phyloP scores from a whole-genome alignment of 441 rosid genomes.

The Brassica hybrid region DNA sequence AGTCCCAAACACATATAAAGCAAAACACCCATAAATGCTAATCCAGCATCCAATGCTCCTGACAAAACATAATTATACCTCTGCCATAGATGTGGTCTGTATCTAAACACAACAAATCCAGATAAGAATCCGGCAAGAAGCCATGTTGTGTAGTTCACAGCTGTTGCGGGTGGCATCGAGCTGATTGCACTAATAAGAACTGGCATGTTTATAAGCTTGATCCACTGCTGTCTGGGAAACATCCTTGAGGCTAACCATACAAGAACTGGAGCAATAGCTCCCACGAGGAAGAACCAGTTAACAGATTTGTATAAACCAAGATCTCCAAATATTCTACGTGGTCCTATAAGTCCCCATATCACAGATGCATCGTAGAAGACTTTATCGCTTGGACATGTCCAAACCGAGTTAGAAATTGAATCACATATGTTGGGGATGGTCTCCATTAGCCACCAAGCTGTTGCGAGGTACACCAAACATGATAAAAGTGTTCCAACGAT shows the following conservation, averaged over 20 bases:
- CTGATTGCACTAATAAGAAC: conserved; percentile 85
- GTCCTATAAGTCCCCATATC: conserved; percentile 93
- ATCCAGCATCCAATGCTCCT: conserved; percentile 89
- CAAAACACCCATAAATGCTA: conserved; percentile 96
- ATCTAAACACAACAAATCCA: conserved; percentile 79
- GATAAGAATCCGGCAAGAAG: conserved; percentile 76
- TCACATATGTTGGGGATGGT: conserved; percentile 81
- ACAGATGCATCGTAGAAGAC: conserved; percentile 95
- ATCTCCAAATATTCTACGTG: conserved; percentile 86
- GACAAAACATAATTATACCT: conserved; percentile 89
- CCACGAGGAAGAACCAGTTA: conserved; percentile 90
- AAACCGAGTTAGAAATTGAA: conserved; percentile 64
- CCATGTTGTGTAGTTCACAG: conserved; percentile 97
- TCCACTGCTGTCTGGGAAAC: conserved; percentile 84
- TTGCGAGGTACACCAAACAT: conserved; percentile 71
- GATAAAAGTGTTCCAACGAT: conserved; percentile 87
- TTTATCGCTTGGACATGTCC: conserved; percentile 91
- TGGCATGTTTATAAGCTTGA: conserved; percentile 86
- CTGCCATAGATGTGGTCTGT: conserved; percentile 78
- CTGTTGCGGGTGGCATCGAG: conserved; percentile 94
- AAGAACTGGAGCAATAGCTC: conserved; percentile 75
- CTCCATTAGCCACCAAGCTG: conserved; percentile 99
- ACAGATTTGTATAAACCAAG: conserved; percentile 71
- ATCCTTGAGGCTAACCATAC: conserved; percentile 84
- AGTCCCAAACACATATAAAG: conserved; percentile 82